Evolutionary conservation across 2,329 filamentous ascomycete species (phyloP).

Genomic region (Ophiostoma sp.): DNA sequence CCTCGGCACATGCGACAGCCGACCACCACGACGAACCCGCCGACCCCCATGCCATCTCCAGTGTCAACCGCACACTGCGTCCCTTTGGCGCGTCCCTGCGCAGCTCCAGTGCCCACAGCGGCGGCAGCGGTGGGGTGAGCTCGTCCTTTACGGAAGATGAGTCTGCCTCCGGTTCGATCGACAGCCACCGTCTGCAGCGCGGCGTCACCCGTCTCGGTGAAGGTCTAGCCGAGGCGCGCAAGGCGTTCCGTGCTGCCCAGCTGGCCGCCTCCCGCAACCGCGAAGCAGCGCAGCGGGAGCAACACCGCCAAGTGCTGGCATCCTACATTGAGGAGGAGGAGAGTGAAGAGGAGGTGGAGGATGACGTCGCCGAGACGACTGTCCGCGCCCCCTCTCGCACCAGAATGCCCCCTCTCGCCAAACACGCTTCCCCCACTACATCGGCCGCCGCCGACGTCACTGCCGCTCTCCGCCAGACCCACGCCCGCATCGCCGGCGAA

Average conservation of each 20-base stretch:
- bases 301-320: slow-evolving; percentile 73
- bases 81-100: background rate
- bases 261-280: slow-evolving; percentile 74
- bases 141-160: slow-evolving; percentile 5
- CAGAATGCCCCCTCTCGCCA: slow-evolving; percentile 39
- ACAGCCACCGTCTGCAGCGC: background rate
- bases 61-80: slow-evolving; percentile 1
- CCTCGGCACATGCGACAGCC: background rate
- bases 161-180: background rate
- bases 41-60: background rate
- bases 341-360: slow-evolving; percentile 36
- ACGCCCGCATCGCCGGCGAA: slow-evolving; percentile 82
- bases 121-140: background rate
- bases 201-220: slow-evolving; percentile 59
- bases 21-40: background rate
- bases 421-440: slow-evolving; percentile 65
- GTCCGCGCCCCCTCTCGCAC: background rate
- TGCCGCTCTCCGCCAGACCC: slow-evolving; percentile 76
- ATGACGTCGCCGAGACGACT: slow-evolving; percentile 22
- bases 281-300: slow-evolving; percentile 69
- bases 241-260: slow-evolving; percentile 78
- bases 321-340: slow-evolving; percentile 49
- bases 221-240: slow-evolving; percentile 52
- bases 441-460: slow-evolving; percentile 83
- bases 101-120: background rate